Evolutionary conservation across 2,329 filamentous ascomycete genomes (phyloP), one percentile per base, ranked within the genome.

Genomic region (Pestalotiopsis sp.): DNA sequence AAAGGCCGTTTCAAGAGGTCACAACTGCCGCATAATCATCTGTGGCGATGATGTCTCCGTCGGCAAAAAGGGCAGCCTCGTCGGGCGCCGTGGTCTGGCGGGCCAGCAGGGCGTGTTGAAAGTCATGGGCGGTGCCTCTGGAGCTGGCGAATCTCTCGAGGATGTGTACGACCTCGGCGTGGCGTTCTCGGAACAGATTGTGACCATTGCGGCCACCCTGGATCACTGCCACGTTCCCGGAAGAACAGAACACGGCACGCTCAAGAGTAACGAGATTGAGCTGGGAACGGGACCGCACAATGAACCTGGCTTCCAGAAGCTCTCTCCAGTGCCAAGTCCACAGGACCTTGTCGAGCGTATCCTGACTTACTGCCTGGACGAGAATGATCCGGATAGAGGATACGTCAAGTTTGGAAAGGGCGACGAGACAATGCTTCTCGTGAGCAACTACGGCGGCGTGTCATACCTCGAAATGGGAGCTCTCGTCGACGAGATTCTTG

Each of bases 281-380:
- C 81, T 91, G n/a, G 90, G 90, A 3, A 91, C 89, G 25, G 90
- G 90, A 0, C 89, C 89, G 14, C 90, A 92, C 76, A 91, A 91
- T 74, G 90, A 92, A 77, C 89, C 90, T 0, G 90, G 86, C 0
- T 86, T 89, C 73, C 83, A 81, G 74, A 88, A 87, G 76, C 74
- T 90, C 20, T 85, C 85, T 0, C 89, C 86, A 0, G 81, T 78
- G 0, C 86, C 85, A 2, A 80, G 84, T 9, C 80, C 84, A 1
- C 77, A 83, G 31, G 85, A 83, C 11, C 79, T 89, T 40, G 81
- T 89, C 66, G 84, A 85, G 74, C 85, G 85, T 61, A 87, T 93
- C 76, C 81, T 93, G 25, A 83, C 80, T 31, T 80, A 89, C 83
- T 89, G 83, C 70, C 80, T 93, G 7, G 87, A 92, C 72, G 83